Evolutionary conservation across 2,329 filamentous ascomycete genomes (phyloP), one percentile per base, ranked within the genome.

Genomic region (Talaromyces sp.): DNA sequence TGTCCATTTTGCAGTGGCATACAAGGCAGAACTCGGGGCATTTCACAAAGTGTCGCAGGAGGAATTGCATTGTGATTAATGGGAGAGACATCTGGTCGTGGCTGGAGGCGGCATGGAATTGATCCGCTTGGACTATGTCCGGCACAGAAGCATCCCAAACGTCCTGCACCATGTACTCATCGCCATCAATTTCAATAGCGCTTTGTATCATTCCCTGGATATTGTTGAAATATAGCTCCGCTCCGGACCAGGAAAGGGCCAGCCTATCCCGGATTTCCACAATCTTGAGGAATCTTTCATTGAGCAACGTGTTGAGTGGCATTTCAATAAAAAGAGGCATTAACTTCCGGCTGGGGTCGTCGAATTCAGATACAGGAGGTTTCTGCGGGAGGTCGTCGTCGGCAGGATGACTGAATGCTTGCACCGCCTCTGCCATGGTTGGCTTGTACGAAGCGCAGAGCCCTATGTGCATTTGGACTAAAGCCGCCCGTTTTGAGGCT

Each of bases 1-100:
- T 81, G 1, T 83, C 73, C 38, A 90, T 82, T 65, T 82, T 87
- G 65, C 84, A 83, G 72, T 96, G 90, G 68, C 93, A 97, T 26
- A 93, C 86, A 58, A 96, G 82, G 72, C 93, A 97, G 72, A 93
- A 96, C 58, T 95, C 87, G 0, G 90, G 91, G 71, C 91, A 96
- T 61, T 86, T 87, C 8, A 89, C 83, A 62, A 96, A 86, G 67
- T 92, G 89, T 1, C 88, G 86, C 27, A 96, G 78, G 0, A 86
- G 81, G 66, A 93, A 95, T 65, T 96, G 89, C 81, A 91, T 90
- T 1, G 79, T 80, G 2, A 85, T 72, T 3, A 86, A 73, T 7
- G 84, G 84, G 35, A 87, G 78, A 1, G 84, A 86, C 52, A 79
- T 68, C 13, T 71, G 61, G n/a, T 73, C 67, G 1, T 68, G 52